A percentile compares a stretch with the other conserved stretches of the same genome.
Evolutionary conservation across 371 early-diverging fungal genomes (phyloP).

Genomic region (Mortierella sp.): DNA sequence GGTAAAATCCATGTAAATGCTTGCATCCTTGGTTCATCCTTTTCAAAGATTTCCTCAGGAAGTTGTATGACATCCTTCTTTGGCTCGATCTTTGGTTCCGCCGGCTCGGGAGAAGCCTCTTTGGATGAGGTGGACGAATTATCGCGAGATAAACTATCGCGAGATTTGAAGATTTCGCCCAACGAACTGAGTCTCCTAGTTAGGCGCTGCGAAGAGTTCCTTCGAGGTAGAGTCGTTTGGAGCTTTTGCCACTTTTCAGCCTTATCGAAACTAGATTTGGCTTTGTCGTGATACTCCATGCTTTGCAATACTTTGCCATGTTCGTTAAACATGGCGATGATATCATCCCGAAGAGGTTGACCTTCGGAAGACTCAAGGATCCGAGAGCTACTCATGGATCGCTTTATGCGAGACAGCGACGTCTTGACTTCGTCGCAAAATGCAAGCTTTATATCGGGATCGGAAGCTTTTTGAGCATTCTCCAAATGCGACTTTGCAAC

Average conservation of each 20-base stretch:
- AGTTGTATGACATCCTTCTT: not conserved
- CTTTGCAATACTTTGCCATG: not conserved
- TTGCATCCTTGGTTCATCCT: not conserved
- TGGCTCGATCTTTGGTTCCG: not conserved
- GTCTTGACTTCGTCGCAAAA: conserved; percentile 5
- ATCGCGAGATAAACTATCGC: not conserved
- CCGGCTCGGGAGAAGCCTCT: not conserved
- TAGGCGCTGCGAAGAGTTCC: not conserved
- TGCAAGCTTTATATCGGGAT: not conserved
- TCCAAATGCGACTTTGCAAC: conserved; percentile 3
- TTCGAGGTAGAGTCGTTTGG: not conserved
- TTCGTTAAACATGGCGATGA: not conserved
- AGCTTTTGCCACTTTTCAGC: conserved; percentile 9
- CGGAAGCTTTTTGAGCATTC: not conserved
- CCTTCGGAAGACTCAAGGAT: not conserved
- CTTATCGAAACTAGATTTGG: conserved; percentile 1
- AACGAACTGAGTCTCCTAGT: not conserved
- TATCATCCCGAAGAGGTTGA: not conserved
- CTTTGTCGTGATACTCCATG: not conserved
- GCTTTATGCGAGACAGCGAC: conserved; percentile 1
- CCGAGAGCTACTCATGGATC: not conserved
- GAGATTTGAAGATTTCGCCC: not conserved
- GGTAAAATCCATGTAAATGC: conserved; percentile 4
- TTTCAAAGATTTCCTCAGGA: not conserved
- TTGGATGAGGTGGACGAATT: no score